Evolutionary conservation across 352 stramenopile genomes (phyloP).

Genomic region (Globisporangium abappressorium): DNA sequence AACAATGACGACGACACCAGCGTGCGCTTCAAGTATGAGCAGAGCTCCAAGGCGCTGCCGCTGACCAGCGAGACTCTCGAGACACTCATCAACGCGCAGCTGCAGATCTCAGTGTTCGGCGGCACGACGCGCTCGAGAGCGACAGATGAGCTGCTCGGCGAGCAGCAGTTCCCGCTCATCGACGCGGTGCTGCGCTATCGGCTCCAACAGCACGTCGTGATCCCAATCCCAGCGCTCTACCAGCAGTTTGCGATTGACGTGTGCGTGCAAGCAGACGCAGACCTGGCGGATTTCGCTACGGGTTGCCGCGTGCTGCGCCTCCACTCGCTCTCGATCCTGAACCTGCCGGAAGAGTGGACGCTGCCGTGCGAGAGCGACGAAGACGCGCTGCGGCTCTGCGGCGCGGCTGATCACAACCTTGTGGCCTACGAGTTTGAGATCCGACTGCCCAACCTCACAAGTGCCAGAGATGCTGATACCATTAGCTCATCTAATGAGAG

Average conservation of each 20-base stretch:
- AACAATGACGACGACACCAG: neutral
- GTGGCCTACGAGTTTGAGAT: slow-evolving; percentile 55
- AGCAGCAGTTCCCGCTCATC: slow-evolving; percentile 35
- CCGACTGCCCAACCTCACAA: slow-evolving; percentile 27
- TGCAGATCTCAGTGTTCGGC: slow-evolving; percentile 42
- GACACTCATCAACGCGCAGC: slow-evolving; percentile 33
- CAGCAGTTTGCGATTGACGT: slow-evolving; percentile 36
- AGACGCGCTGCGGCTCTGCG: slow-evolving; percentile 40
- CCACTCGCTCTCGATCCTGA: slow-evolving; percentile 28
- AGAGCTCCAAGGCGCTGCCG: slow-evolving; percentile 40
- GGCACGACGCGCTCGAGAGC: slow-evolving; percentile 26
- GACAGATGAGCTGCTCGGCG: slow-evolving; percentile 36
- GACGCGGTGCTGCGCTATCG: slow-evolving; percentile 24
- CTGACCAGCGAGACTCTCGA: slow-evolving; percentile 34
- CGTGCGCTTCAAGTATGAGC: slow-evolving; percentile 35
- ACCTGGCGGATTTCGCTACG: slow-evolving; percentile 46
- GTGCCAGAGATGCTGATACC: neutral
- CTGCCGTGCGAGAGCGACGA: slow-evolving; percentile 40
- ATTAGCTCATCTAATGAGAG: neutral
- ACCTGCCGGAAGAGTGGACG: slow-evolving; percentile 52
- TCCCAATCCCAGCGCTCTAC: slow-evolving; percentile 15
- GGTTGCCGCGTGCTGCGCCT: slow-evolving; percentile 43
- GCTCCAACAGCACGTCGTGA: slow-evolving; percentile 20
- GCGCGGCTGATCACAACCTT: slow-evolving; percentile 32
- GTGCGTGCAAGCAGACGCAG: slow-evolving; percentile 38